Evolutionary conservation across 2,329 filamentous ascomycete species (phyloP).

Genomic region (Penicillium sp.): DNA sequence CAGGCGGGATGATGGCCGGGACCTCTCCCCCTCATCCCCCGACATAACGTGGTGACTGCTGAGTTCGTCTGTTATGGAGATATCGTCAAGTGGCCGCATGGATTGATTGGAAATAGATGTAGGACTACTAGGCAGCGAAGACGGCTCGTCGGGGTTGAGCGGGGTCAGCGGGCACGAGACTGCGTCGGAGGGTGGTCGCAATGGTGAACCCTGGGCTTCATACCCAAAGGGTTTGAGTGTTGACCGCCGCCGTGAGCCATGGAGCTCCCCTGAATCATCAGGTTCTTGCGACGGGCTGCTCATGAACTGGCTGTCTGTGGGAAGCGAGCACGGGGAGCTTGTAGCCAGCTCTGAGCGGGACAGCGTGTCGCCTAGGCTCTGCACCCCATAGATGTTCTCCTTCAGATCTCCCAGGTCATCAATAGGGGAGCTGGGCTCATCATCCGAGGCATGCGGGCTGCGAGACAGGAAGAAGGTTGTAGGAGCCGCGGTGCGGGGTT

Average conservation of each 20-base stretch:
- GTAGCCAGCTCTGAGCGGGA: constrained; percentile 32
- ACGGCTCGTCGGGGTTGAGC: constrained; percentile 47
- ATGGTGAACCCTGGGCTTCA: constrained; percentile 14
- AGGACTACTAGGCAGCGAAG: constrained; percentile 55
- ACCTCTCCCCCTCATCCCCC: constrained; percentile 52
- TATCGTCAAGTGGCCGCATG: constrained; percentile 55
- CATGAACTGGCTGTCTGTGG: constrained; percentile 11
- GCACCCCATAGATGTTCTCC: constrained; percentile 54
- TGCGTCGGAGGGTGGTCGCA: constrained; percentile 22
- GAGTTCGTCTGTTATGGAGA: constrained; percentile 51
- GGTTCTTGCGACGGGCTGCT: constrained; percentile 5
- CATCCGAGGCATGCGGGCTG: constrained; percentile 41
- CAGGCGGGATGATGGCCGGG: constrained; percentile 25
- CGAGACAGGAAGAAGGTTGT: constrained; percentile 59
- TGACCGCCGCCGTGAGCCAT: constrained; percentile 28
- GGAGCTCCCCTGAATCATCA: constrained; percentile 22
- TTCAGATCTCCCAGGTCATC: constrained; percentile 27
- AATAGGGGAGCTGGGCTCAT: constrained; percentile 36
- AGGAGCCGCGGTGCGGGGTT: constrained; percentile 42
- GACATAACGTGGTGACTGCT: constrained; percentile 54
- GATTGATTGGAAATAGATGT: constrained; percentile 58
- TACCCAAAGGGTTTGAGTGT: constrained; percentile 28
- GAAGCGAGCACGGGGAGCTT: constrained; percentile 6
- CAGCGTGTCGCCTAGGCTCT: constrained; percentile 54
- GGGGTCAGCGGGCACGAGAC: constrained; percentile 47